These are phyloP conservation scores for slime mould (Dictyostelium discoideum) DNA, from an alignment of 78 protist genomes.

Conservation along the genomic window DNA sequence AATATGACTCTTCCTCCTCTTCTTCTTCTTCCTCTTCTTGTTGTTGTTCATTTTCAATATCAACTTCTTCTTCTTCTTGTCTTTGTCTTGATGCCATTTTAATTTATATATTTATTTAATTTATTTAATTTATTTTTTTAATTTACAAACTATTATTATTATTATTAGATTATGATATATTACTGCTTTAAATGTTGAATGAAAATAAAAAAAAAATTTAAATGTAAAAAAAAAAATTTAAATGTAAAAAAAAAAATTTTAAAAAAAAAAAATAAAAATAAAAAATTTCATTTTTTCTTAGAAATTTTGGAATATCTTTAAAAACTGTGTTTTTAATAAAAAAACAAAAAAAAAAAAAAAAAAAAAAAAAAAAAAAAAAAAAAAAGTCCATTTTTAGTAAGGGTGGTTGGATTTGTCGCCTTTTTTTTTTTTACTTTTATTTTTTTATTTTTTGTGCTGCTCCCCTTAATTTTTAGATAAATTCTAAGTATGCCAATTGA, in stretches of 20 bases:
- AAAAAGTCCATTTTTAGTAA: too few relatives aligned
- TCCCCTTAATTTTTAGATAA: too few relatives aligned
- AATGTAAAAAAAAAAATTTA: too few relatives aligned
- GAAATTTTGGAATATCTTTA: not conserved
- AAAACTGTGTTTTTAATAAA: too few relatives aligned
- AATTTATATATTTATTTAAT: not conserved
- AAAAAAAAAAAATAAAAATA: too few relatives aligned
- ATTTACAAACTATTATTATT: not conserved
- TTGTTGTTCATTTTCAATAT: slow-evolving; percentile 42
- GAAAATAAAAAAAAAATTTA: not conserved
- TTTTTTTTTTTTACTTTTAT: too few relatives aligned
- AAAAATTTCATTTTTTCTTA: not conserved
- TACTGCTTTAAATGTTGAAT: not conserved
- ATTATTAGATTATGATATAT: not conserved
- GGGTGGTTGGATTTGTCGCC: too few relatives aligned
- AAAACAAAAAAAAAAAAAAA: too few relatives aligned
- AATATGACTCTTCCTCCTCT: slow-evolving; percentile 46
- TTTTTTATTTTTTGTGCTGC: too few relatives aligned
- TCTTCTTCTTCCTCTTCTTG: slow-evolving; percentile 53
- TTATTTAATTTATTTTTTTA: not conserved
- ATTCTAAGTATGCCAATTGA: too few relatives aligned
- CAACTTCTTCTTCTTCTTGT: slow-evolving; percentile 68
- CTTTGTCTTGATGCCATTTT: slow-evolving; percentile 71
- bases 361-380: too few relatives aligned
- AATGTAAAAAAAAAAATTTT: too few relatives aligned